Evolutionary conservation across 2,329 filamentous ascomycete species (phyloP), one percentile per base, ranked within the genome.

Genomic region (Plectosphaerella plurivora): DNA sequence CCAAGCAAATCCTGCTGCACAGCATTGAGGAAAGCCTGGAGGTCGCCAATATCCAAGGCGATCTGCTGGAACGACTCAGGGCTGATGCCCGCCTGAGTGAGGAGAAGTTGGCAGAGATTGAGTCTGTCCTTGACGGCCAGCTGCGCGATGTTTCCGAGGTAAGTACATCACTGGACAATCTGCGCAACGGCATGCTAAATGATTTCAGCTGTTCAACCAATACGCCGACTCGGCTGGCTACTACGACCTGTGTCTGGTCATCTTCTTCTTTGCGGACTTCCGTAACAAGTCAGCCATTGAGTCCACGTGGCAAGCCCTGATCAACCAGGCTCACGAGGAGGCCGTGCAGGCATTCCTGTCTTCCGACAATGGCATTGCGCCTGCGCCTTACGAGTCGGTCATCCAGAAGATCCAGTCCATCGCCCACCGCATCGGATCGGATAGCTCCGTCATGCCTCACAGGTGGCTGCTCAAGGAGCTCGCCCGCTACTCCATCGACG

Each of bases 41-140:
- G 61, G 84, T 97, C 48, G 93, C 92, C 14, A 93, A 94, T 63
- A 94, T 99, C 50, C 94, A 99, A 68, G 90, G 96, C 64, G 94
- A 99, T 61, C 72, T 97, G 42, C 70, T 97, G 22, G 87, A 91
- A 65, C 82, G 90, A 45, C 74, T 99, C 50, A 83, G 79, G 64
- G 79, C 79, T 10, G 94, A 99, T 58, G 66, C 74, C 1, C 83
- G 94, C 44, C 79, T 97, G 37, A 73, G 77, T 12, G 71, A 76
- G 1, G 82, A 87, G 47, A 82, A 83, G 44, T 83, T 82, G 62
- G 70, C 73, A 1, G 81, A 87, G 52, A 83, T 96, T 22, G 71
- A 88, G 53, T 68, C 77, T 45, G 78, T 82, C 33, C 81, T 97
- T 37, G 86, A 96, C 66, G 88, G 89, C n/a, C 81, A 83, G 47